Conservation (phyloP, 768 basidiomycete species). For the Pleurotus cornucopiae region DNA sequence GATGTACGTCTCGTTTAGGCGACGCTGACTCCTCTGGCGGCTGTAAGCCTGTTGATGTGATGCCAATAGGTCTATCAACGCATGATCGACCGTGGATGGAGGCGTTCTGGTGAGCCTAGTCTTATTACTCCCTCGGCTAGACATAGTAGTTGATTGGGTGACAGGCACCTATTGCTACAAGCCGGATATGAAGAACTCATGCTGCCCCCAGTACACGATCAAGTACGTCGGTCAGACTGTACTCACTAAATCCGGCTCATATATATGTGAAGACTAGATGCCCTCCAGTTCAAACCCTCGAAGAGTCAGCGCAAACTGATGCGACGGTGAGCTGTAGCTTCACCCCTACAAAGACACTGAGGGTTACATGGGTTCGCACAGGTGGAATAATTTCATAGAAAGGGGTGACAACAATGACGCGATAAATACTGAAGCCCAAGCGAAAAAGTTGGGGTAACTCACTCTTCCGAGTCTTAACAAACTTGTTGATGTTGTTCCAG, state of each 20-base stretch:
- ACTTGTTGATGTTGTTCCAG: too few species aligned
- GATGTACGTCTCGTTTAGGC: slow-evolving; percentile 28
- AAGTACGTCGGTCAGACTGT: slow-evolving; percentile 44
- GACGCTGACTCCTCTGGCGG: too few species aligned
- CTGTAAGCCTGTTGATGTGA: not conserved
- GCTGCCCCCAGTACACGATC: slow-evolving; percentile 95
- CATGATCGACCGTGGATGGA: slow-evolving; percentile 86
- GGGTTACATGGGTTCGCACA: slow-evolving; percentile 16
- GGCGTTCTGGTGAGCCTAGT: slow-evolving; percentile 55
- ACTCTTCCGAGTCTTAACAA: not conserved
- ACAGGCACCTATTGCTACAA: slow-evolving; percentile 76
- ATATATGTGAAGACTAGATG: slow-evolving; percentile 53
- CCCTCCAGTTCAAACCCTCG: slow-evolving; percentile 59
- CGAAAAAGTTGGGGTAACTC: slow-evolving; percentile 13
- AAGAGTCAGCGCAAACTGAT: slow-evolving; percentile 73
- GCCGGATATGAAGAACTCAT: slow-evolving; percentile 75
- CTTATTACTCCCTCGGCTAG: too few species aligned
- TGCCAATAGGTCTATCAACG: slow-evolving; percentile 61
- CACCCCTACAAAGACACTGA: too few species aligned
- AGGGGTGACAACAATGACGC: slow-evolving; percentile 28
- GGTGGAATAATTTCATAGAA: slow-evolving; percentile 51
- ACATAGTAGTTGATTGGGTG: not conserved
- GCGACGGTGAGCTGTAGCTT: slow-evolving; percentile 46
- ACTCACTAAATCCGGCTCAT: not conserved
- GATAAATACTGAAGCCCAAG: slow-evolving; percentile 23